These are phyloP conservation scores for Penicillium janthinellum DNA, from an alignment of 2,329 filamentous ascomycete genomes.

Conservation along the genomic window DNA sequence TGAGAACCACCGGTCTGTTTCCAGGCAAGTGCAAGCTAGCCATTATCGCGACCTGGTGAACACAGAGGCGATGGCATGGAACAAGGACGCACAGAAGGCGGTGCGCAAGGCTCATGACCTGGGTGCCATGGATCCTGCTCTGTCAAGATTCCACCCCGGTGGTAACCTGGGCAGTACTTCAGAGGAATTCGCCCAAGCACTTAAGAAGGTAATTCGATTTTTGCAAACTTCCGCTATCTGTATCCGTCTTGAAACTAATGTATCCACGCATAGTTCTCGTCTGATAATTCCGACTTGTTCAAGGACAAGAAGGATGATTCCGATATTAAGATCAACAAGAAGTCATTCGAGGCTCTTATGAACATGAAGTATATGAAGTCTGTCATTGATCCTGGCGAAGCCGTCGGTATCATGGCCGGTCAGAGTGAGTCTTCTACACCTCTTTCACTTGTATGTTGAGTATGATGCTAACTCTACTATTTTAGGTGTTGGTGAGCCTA, in stretches of 20 bases:
- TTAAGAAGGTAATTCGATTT: slow-evolving; percentile 57
- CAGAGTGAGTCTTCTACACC: slow-evolving; percentile 60
- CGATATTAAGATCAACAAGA: slow-evolving; percentile 56
- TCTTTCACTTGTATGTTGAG: not conserved
- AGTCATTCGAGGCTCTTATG: slow-evolving; percentile 79
- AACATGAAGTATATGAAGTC: slow-evolving; percentile 92
- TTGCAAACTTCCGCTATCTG: not conserved
- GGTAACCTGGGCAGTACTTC: slow-evolving; percentile 83
- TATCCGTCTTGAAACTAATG: slow-evolving; percentile 18
- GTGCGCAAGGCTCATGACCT: slow-evolving; percentile 71
- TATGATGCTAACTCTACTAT: not conserved
- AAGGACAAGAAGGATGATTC: slow-evolving; percentile 59
- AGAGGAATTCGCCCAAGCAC: slow-evolving; percentile 75
- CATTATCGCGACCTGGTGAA: slow-evolving; percentile 60
- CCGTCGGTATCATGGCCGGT: slow-evolving; percentile 92
- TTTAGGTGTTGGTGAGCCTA: slow-evolving; percentile 71
- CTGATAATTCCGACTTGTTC: slow-evolving; percentile 68
- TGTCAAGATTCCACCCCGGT: slow-evolving; percentile 72
- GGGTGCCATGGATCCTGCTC: slow-evolving; percentile 72
- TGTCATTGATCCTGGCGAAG: slow-evolving; percentile 90
- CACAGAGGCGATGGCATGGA: slow-evolving; percentile 65
- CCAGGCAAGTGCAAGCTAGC: slow-evolving; percentile 72
- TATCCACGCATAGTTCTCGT: slow-evolving; percentile 63
- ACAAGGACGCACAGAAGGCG: slow-evolving; percentile 73
- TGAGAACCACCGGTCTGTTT: slow-evolving; percentile 79